Evolutionary conservation across 73 alveolate genomes (phyloP), one percentile per base, ranked within the genome.

Genomic region (Effrenium voratum): DNA sequence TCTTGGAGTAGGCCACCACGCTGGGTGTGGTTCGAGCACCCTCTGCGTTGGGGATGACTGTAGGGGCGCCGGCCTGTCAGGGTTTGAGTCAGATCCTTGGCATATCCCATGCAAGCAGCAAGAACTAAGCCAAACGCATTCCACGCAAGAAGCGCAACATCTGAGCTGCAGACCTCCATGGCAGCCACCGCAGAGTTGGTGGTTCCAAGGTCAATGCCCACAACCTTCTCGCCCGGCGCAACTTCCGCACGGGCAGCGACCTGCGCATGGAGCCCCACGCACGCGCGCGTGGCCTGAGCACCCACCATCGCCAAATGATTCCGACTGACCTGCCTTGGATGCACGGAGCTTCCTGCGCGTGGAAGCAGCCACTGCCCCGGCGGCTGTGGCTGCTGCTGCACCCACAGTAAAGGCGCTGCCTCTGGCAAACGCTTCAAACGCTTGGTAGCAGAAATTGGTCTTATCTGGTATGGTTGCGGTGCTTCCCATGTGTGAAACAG

Each of bases 21-120:
- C 99, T 99, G 84, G 99, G 99, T 30, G 99, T 99, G 26, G 99
- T 98, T 59, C 99, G 99, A 41, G 99, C 99, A 41, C 99, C 99
- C 98, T 99, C 98, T 40, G 99, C 99, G 88, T 99, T 99, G 75
- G 99, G 99, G 98, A 99, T 99, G 80, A 99, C 96, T 81, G 82
- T 81, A 55, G 99, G 97, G 41, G 90, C 32, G 41, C 91, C 90
- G 34, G 94, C 99, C 96, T 93, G n/a, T n/a, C 36, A 6, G 16
- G 16, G 3, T 16, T 36, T 38, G 38, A 8, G 4, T 40, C 84
- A 73, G 1, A 6, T 32, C 8, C 46, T 24, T n/a, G 44, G 24
- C 50, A 22, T n/a, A n/a, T n/a, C 3, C 50, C 43, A 16, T 38
- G 6, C 36, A 22, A 41, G 26, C 36, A 2, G 10, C 45, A 38